A percentile compares a stretch with the other conserved stretches of the same genome.
These are phyloP conservation scores for Beauveria bassiana DNA, from an alignment of 2,329 filamentous ascomycete genomes.

Conservation along the genomic window DNA sequence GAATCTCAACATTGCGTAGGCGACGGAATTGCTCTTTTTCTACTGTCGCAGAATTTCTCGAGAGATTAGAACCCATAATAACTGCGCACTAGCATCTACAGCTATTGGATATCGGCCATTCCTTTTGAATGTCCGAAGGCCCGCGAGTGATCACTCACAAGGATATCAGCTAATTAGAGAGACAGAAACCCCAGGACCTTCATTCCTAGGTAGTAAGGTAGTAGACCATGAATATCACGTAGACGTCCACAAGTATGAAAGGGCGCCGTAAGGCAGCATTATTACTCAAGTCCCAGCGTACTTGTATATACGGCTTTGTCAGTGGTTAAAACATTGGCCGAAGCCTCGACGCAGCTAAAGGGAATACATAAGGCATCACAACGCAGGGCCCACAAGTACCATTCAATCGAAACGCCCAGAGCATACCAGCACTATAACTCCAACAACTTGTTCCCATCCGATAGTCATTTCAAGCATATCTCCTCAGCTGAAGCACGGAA, in stretches of 20 bases:
- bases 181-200: no score
- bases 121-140: no score
- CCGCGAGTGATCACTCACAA: no score
- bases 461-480: slow-evolving; percentile 22
- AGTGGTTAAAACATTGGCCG: background rate
- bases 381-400: background rate
- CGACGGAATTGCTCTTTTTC: background rate
- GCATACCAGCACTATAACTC: background rate
- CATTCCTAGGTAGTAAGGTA: no score
- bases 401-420: slow-evolving; percentile 5
- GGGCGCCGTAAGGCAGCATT: no score
- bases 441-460: background rate
- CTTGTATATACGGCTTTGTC: no score
- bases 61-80: background rate
- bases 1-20: background rate
- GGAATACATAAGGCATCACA: background rate
- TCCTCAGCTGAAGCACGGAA: slow-evolving; percentile 21
- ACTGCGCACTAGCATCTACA: background rate
- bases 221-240: no score
- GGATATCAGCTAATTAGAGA: no score
- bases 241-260: no score
- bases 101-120: no score
- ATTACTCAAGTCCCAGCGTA: no score
- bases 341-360: background rate
- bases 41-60: no score